These are phyloP conservation scores for Curvularia sp. DNA, from an alignment of 2,329 filamentous ascomycete species.

Conservation along the genomic window DNA sequence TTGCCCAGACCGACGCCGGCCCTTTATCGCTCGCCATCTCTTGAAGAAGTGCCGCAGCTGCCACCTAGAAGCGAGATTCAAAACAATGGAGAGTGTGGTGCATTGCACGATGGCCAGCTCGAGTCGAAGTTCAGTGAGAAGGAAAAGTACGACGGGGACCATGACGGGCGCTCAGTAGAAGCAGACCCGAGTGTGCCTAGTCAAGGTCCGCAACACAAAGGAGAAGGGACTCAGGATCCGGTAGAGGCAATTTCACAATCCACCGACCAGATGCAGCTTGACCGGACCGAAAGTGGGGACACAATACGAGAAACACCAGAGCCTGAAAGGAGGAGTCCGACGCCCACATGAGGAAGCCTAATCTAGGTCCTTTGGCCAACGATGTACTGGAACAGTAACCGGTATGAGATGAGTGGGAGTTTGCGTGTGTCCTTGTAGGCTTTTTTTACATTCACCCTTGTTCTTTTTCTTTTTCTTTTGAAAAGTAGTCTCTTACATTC, in stretches of 20 bases:
- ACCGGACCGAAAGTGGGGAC: not conserved
- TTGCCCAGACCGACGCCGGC: not conserved
- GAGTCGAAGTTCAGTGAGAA: not conserved
- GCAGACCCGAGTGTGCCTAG: not conserved
- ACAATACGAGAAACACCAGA: slow-evolving; percentile 19
- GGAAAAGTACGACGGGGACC: slow-evolving; percentile 3
- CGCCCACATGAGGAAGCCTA: slow-evolving; percentile 63
- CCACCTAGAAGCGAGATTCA: not conserved
- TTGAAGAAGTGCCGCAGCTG: slow-evolving; percentile 14
- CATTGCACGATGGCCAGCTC: not conserved
- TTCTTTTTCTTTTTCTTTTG: slow-evolving; percentile 2
- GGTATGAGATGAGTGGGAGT: not conserved
- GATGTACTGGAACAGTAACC: not conserved
- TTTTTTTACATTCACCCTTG: not conserved
- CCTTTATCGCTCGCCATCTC: slow-evolving; percentile 4
- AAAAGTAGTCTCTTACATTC: not conserved
- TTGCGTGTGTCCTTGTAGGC: not conserved
- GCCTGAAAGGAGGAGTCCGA: slow-evolving; percentile 7
- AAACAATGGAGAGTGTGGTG: not conserved
- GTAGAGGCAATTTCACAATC: slow-evolving; percentile 20
- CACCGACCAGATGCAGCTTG: slow-evolving; percentile 15
- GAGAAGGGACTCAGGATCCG: not conserved
- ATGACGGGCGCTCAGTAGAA: not conserved
- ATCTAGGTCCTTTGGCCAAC: not conserved
- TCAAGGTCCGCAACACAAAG: not conserved